These are phyloP conservation scores for Haplosporangium gracile DNA, from an alignment of 192 early-diverging fungal species.

Conservation along the genomic window DNA sequence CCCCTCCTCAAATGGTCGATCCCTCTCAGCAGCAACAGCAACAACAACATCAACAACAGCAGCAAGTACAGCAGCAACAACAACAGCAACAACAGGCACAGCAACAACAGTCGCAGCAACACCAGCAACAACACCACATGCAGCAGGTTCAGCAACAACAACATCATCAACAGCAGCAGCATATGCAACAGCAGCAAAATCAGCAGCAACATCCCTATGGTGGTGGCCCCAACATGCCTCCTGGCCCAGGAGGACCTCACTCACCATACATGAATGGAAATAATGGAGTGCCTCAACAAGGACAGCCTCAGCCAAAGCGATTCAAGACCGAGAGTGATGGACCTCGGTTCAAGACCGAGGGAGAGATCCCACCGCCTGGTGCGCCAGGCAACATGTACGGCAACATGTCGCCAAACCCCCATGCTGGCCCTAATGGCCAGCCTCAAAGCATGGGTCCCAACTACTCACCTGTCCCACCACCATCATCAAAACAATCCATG, in stretches of 20 bases:
- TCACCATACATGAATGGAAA: conserved; percentile 60
- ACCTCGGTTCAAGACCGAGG: conserved; percentile 51
- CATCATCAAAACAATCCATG: conserved; percentile 31
- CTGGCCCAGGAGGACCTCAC: conserved; percentile 53
- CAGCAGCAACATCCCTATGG: conserved; percentile 39
- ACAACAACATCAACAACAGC: conserved; percentile 45
- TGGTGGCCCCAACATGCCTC: conserved; percentile 53
- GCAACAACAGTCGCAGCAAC: conserved; percentile 57
- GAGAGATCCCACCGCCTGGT: conserved; percentile 53
- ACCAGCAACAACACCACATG: conserved; percentile 50
- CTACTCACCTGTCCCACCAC: conserved; percentile 48
- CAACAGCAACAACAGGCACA: conserved; percentile 52
- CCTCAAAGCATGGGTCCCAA: conserved; percentile 59
- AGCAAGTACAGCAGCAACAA: conserved; percentile 33
- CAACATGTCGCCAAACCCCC: conserved; percentile 57
- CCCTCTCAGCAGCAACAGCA: conserved; percentile 54
- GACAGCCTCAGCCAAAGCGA: conserved; percentile 56
- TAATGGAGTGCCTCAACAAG: conserved; percentile 53
- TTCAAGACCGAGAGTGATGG: conserved; percentile 51
- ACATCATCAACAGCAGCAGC: conserved; percentile 40
- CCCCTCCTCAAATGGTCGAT: conserved; percentile 67
- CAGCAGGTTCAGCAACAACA: conserved; percentile 28
- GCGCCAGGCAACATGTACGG: conserved; percentile 60
- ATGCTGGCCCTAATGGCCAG: conserved; percentile 62
- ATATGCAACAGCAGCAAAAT: conserved; percentile 55